Percentiles rank a stretch among this genome's conserved stretches.
phyloP scores from a whole-genome alignment of 805 yeast species.

The Priceomyces medius region DNA sequence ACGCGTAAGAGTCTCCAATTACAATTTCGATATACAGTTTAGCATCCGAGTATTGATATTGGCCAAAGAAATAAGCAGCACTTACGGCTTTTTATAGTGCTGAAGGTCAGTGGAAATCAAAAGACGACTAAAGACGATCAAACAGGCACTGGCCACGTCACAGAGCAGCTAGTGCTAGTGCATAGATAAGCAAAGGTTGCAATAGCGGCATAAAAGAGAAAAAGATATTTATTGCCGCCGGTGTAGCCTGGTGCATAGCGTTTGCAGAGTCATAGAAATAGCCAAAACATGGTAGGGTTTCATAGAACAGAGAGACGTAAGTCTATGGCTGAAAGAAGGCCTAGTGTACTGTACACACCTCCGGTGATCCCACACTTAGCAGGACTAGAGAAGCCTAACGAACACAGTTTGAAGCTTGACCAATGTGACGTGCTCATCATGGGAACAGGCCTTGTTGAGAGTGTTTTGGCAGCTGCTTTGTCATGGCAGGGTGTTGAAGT shows the following conservation, averaged over 20 bases:
- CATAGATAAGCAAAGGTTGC: background rate
- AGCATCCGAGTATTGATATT: background rate
- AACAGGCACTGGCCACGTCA: background rate
- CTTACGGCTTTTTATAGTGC: background rate
- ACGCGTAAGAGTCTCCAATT: background rate
- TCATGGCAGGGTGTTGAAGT: conserved; percentile 99
- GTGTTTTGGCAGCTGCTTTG: conserved; percentile 86
- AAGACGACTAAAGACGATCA: background rate
- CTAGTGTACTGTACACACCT: conserved; percentile 41
- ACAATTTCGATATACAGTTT: background rate
- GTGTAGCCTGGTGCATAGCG: background rate
- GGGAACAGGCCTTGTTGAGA: conserved; percentile 91
- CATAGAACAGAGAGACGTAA: conserved; percentile 39
- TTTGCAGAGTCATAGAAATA: background rate
- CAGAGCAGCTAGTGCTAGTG: background rate
- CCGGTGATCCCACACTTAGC: conserved; percentile 67
- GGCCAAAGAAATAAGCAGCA: background rate
- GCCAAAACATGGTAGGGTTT: conserved; percentile 11
- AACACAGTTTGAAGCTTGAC: conserved; percentile 61
- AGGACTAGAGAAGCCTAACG: conserved; percentile 71
- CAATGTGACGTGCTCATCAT: conserved; percentile 82
- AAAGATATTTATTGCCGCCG: too few species aligned
- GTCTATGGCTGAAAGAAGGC: conserved; percentile 47
- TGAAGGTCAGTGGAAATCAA: background rate
- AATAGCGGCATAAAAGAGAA: background rate